Evolutionary conservation across 768 basidiomycete genomes (phyloP).

Genomic region (Termitomyces sp.): DNA sequence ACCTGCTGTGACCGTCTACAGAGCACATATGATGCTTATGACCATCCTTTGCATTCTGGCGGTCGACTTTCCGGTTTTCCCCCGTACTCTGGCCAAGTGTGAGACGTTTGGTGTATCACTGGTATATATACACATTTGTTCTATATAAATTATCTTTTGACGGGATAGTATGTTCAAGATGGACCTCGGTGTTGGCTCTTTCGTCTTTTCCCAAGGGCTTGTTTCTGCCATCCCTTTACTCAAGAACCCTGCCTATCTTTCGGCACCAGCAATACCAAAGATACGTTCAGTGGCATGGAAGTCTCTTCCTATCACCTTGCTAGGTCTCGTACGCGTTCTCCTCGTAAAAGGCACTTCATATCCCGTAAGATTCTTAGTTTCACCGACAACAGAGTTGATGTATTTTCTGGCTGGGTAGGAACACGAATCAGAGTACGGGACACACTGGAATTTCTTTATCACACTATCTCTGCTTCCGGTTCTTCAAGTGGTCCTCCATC

Average conservation of each 20-base stretch:
- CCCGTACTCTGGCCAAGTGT: constrained; percentile 82
- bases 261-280: constrained; percentile 44
- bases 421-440: constrained; percentile 93
- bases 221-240: constrained; percentile 83
- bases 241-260: constrained; percentile 52
- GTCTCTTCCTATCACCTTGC: constrained; percentile 55
- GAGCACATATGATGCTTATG: constrained; percentile 94
- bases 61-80: constrained; percentile 93
- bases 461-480: constrained; percentile 81
- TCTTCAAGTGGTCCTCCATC: constrained; percentile 63
- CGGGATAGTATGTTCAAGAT: constrained; percentile 49
- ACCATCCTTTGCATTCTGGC: constrained; percentile 89
- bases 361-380: constrained; percentile 48
- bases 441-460: constrained; percentile 99
- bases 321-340: constrained; percentile 75
- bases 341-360: constrained; percentile 93
- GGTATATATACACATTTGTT: constrained; percentile 39
- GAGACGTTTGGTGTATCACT: constrained; percentile 94
- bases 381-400: not conserved
- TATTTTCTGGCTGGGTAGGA: constrained; percentile 42
- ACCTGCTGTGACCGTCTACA: constrained; percentile 79
- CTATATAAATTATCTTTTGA: constrained; percentile 2
- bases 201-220: constrained; percentile 93
- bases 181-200: constrained; percentile 97
- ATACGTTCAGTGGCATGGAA: constrained; percentile 47